These are phyloP conservation scores for Fusarium dimerum DNA, from an alignment of 2,329 filamentous ascomycete species.

Conservation along the genomic window DNA sequence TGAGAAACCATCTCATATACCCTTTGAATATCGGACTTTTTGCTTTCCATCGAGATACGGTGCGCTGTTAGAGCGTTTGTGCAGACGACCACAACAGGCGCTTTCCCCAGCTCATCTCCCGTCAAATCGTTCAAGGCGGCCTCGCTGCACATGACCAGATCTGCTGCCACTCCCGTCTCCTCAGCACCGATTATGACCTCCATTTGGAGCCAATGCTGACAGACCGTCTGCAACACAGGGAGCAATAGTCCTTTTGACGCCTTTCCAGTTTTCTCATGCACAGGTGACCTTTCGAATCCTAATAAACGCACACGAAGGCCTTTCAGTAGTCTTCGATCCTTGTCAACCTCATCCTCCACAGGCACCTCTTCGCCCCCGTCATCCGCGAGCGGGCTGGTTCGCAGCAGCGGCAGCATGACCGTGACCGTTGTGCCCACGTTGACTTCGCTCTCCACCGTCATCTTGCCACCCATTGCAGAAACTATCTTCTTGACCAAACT, in stretches of 20 bases:
- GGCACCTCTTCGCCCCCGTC: constrained; percentile 6
- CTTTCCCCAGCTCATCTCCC: constrained; percentile 10
- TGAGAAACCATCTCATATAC: constrained; percentile 42
- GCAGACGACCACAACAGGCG: constrained; percentile 36
- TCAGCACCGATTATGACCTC: constrained; percentile 12
- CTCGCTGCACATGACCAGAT: constrained; percentile 30
- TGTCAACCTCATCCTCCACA: constrained; percentile 28
- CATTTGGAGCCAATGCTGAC: constrained; percentile 23
- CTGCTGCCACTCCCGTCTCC: constrained; percentile 16
- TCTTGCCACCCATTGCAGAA: constrained; percentile 58
- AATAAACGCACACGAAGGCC: constrained; percentile 29
- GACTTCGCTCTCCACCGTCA: constrained; percentile 53
- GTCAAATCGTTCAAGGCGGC: constrained; percentile 6
- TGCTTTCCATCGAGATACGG: constrained; percentile 19
- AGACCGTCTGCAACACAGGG: constrained; percentile 18
- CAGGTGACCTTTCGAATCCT: constrained; percentile 10
- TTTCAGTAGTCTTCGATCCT: constrained; percentile 29
- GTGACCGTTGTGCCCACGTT: constrained; percentile 39
- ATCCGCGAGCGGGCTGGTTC: neutral
- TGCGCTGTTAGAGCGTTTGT: constrained; percentile 34
- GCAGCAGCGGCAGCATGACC: constrained; percentile 33
- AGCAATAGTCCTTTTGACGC: constrained; percentile 3
- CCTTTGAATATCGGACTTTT: constrained; percentile 14
- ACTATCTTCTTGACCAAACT: constrained; percentile 64
- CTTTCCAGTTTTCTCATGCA: constrained; percentile 3